phyloP scores from a whole-genome alignment of 1,139 yeast species.

The Yamadazyma epiphylla region DNA sequence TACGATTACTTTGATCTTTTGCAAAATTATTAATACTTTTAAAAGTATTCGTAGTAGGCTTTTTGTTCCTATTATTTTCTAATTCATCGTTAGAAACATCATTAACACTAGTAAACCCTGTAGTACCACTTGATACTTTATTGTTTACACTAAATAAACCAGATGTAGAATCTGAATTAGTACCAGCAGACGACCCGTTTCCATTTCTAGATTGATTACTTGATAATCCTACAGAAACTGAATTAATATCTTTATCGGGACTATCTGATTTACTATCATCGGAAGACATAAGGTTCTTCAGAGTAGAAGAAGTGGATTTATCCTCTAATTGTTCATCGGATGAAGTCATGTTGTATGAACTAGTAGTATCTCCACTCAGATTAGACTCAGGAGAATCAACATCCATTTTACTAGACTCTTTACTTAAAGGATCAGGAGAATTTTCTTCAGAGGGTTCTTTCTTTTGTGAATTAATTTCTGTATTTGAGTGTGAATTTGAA shows the following conservation, averaged over 20 bases:
- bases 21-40: conserved; percentile 12
- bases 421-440: no score
- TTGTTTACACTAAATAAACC: conserved; percentile 1
- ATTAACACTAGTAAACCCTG: conserved; percentile 8
- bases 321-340: conserved; percentile 13
- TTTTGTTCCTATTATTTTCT: neutral
- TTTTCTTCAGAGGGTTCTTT: no score
- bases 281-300: conserved; percentile 7
- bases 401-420: conserved; percentile 7
- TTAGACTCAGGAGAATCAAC: conserved; percentile 11
- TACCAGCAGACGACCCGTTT: no score
- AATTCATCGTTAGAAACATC: conserved; percentile 2
- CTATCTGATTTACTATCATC: conserved; percentile 3
- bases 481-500: no score
- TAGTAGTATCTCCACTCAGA: conserved; percentile 9
- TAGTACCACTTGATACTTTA: conserved; percentile 2
- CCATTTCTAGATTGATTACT: no score
- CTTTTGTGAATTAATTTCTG: no score
- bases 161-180: conserved; percentile 1
- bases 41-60: neutral
- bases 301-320: conserved; percentile 4
- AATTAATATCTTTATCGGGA: neutral
- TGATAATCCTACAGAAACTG: neutral
- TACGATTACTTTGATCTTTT: conserved; percentile 16
- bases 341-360: conserved; percentile 11